A percentile compares a stretch with the other conserved stretches of the same genome.
Evolutionary conservation across 176 grass and related monocot genomes (phyloP).

Genomic region (Juncus inflexus): DNA sequence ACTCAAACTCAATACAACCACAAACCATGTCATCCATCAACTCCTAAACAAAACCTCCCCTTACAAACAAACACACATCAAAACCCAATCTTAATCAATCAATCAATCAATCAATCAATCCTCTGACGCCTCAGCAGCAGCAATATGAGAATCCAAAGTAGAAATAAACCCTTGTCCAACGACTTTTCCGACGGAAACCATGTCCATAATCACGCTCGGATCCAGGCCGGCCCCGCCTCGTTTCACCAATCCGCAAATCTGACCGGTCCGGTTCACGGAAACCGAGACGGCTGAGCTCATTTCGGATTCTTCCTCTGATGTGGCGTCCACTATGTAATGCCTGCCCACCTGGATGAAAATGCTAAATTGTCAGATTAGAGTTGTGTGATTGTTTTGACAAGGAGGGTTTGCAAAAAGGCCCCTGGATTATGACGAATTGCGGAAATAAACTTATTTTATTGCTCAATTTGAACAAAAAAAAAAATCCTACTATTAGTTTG

Average conservation of each 20-base stretch:
- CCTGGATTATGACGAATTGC: no score
- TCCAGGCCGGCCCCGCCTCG: conserved; percentile 70
- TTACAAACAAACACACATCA: no score
- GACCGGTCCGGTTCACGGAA: conserved; percentile 53
- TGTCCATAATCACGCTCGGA: conserved; percentile 67
- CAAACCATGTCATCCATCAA: no score
- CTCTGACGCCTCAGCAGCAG: conserved; percentile 41
- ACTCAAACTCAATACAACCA: no score
- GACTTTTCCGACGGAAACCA: conserved; percentile 77
- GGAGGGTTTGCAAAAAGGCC: no score
- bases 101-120: no score
- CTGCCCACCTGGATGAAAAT: conserved; percentile 47
- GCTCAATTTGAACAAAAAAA: no score
- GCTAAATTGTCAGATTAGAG: neutral
- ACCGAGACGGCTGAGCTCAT: neutral
- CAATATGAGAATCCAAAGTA: conserved; percentile 53
- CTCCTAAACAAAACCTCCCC: no score
- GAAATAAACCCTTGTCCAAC: conserved; percentile 51
- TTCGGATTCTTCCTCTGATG: conserved; percentile 12
- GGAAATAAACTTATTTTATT: no score
- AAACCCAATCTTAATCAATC: no score
- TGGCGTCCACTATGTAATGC: conserved; percentile 77
- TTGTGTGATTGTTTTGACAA: no score
- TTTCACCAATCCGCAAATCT: conserved; percentile 73
- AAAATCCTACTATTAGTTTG: no score